Percentiles rank a stretch among this genome's conserved stretches.
These are phyloP conservation scores for Begonia peltatifolia DNA, from an alignment of 306 rosid genomes.

Conservation along the genomic window DNA sequence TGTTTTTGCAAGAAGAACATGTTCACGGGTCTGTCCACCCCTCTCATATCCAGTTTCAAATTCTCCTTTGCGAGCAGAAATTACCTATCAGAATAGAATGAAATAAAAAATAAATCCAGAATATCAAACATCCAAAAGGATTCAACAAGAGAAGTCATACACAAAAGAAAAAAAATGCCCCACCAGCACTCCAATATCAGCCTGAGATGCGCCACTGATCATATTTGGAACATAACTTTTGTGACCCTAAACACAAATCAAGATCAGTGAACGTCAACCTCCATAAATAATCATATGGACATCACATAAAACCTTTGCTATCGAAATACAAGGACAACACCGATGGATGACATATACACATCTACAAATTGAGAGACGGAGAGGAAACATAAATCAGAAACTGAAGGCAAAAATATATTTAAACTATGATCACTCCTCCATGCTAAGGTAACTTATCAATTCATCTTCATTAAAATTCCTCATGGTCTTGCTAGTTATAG, in stretches of 20 bases:
- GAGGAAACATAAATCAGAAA: no score
- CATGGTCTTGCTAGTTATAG: no score
- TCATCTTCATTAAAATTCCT: no score
- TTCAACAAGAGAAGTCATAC: neutral
- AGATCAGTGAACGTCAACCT: slow-evolving; percentile 5
- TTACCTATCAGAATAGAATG: slow-evolving; percentile 36
- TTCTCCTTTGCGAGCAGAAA: slow-evolving; percentile 98
- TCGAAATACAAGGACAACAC: no score
- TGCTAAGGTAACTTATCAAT: no score
- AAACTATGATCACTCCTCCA: no score
- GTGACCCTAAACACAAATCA: slow-evolving; percentile 61
- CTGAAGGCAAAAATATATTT: no score
- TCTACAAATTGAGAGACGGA: no score
- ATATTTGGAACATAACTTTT: slow-evolving; percentile 98
- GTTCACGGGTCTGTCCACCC: slow-evolving; percentile 99
- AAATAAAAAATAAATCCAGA: neutral
- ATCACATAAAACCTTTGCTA: neutral
- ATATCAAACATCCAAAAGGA: neutral
- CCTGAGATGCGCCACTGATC: slow-evolving; percentile 99
- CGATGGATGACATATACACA: no score
- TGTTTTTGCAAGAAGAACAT: slow-evolving; percentile 93
- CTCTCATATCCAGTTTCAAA: slow-evolving; percentile 98
- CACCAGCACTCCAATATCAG: slow-evolving; percentile 96
- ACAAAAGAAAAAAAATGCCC: slow-evolving; percentile 14
- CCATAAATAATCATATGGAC: neutral